Conservation (phyloP, 345 rosid genomes). For the Nephelium lappaceum region DNA sequence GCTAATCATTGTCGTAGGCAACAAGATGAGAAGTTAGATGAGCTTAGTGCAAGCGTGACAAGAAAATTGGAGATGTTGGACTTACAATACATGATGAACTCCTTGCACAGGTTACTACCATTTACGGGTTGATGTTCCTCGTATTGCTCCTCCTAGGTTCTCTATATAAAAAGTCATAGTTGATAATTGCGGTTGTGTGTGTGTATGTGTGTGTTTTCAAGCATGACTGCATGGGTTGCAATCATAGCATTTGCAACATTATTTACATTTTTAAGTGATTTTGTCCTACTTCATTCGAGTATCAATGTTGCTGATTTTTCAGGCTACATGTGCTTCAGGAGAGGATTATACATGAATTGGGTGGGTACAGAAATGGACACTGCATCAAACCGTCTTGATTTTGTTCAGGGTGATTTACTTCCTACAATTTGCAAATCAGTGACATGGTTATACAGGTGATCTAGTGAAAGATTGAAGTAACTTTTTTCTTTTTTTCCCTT, state of each 20-base stretch:
- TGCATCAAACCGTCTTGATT: slow-evolving; percentile 87
- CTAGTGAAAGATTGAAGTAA: background rate
- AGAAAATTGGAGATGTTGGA: too few relatives aligned
- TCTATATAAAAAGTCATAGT: background rate
- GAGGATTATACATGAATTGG: slow-evolving; percentile 78
- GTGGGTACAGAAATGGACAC: slow-evolving; percentile 89
- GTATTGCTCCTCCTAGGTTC: background rate
- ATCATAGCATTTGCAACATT: background rate
- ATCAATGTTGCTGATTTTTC: background rate
- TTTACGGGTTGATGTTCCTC: slow-evolving; percentile 5
- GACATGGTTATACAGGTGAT: background rate
- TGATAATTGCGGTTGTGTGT: background rate
- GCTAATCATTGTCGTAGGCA: too few relatives aligned
- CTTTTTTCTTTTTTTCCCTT: slow-evolving; percentile 11
- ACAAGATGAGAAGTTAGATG: too few relatives aligned
- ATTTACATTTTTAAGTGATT: background rate
- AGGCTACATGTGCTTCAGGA: slow-evolving; percentile 61
- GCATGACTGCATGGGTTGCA: background rate
- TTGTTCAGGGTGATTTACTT: slow-evolving; percentile 81
- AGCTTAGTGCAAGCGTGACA: too few relatives aligned
- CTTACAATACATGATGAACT: too few relatives aligned
- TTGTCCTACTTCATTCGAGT: background rate
- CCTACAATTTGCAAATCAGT: background rate
- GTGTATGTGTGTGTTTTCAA: background rate
- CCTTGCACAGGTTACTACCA: too few relatives aligned